Evolutionary conservation across 2,329 filamentous ascomycete genomes (phyloP), one percentile per base, ranked within the genome.

Genomic region (Ophiostoma sp.): DNA sequence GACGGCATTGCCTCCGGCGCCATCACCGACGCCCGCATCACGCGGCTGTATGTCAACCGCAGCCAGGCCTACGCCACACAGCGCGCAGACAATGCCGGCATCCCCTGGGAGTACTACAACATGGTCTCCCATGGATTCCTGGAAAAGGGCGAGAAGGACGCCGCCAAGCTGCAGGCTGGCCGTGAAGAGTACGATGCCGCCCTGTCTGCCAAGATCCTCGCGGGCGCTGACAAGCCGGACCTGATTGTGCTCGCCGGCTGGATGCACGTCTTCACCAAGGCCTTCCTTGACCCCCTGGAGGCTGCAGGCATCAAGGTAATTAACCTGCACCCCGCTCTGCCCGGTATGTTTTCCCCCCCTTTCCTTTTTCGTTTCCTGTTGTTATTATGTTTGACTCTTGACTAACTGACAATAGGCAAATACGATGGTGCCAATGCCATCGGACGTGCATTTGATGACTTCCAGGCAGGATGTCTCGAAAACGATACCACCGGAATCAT

Each of bases 161-260:
- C 85, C 23, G 74, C 76, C 27, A 78, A 81, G 79, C 72, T 88
- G 77, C 75, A 81, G 20, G 83, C 86, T 60, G 89, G 87, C 1
- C 86, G 93, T 33, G 81, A 84, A 66, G 83, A 83, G 69, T 96
- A 95, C 78, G 93, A 96, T 77, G 85, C 87, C 17, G 91, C 91
- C 62, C 82, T 96, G 73, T 91, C 92, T 0, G 79, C 84, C 60
- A 83, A 89, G 72, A 85, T 96, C 68, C 81, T 94, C 33, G 66
- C 13, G 1, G 11, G 69, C 20, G 74, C 76, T 2, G 78, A 80
- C 4, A 79, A 79, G 71, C 92, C 93, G 0, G 86, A 94, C 69
- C 79, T 96, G 69, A 87, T 96, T 67, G 89, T 95, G 10, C 90
- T 93, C 74, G 89, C 91, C 3, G 93, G 93, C 2, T 96, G 91